Evolutionary conservation across 352 stramenopile species (phyloP), one percentile per base, ranked within the genome.

Genomic region (Aphanomyces astaci): DNA sequence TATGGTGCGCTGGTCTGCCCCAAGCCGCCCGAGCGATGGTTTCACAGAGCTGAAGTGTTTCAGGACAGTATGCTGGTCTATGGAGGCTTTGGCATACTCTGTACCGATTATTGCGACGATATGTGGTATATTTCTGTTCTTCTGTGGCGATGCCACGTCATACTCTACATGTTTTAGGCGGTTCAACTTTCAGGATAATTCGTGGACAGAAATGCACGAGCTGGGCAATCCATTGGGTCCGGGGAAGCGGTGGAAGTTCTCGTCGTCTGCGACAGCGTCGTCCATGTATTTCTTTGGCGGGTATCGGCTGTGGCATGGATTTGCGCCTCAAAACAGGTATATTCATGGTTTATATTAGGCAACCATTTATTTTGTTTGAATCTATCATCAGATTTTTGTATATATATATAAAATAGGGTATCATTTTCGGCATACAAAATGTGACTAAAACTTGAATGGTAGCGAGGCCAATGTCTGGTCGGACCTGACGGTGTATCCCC

Each of bases 101-200:
- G 96, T 70, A 83, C 88, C 40, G 96, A 99, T 73, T 99, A 98
- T 68, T 99, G 96, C 75, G 80, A 97, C 72, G 96, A 99, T 76
- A 79, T 98, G 72, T 99, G 96, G 95, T 70, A 39, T 1, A 30
- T 25, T 33, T 48, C 56, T 57, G 24, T 0, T 7, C 22, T 24
- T 3, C 22, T 59, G 17, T 15, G 9, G 30, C 51, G 9, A 17
- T 17, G 32, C 11, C n/a, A n/a, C 2, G 9, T 40, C 7, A 32
- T 45, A 24, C 4, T 30, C 5, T 39, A 32, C 4, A 9, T 9
- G 19, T n/a, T 27, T 10, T 62, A 69, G 63, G 74, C 71, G 95
- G 13, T 98, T 97, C 57, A 89, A 98, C 73, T 87, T 98, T 59
- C 73, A 74, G 0, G 83, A 95, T 73, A 92, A 94, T 64, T 76